phyloP scores from a whole-genome alignment of 2,329 filamentous ascomycete species.

The Colletotrichum sp. region DNA sequence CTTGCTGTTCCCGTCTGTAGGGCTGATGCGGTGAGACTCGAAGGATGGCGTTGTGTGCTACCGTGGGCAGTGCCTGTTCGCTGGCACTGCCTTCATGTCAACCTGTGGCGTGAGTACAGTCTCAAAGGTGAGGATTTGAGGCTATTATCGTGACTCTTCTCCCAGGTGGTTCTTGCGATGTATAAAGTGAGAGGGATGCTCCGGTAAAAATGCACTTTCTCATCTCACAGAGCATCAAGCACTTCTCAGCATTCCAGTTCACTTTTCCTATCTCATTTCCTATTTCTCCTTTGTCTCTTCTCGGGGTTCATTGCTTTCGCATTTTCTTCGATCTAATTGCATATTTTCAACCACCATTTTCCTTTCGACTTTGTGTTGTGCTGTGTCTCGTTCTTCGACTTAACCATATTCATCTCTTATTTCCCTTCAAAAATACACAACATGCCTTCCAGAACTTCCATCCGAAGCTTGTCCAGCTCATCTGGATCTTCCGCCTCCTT shows the following conservation, averaged over 20 bases:
- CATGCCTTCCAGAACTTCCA: not conserved
- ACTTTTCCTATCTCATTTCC: not conserved
- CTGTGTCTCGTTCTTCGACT: not conserved
- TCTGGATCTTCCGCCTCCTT: not conserved
- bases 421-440: not conserved
- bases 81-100: not conserved
- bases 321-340: not conserved
- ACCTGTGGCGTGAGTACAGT: not conserved
- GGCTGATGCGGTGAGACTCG: not conserved
- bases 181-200: not conserved
- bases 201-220: not conserved
- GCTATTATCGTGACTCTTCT: not conserved
- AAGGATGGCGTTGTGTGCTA: not conserved
- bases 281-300: not conserved
- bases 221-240: not conserved
- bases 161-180: not conserved
- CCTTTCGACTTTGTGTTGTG: too few relatives aligned
- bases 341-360: not conserved
- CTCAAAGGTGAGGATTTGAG: not conserved
- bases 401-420: not conserved
- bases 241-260: not conserved
- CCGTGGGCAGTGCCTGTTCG: not conserved
- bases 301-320: not conserved
- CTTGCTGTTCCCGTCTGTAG: not conserved
- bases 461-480: not conserved